Evolutionary conservation across 441 rosid species (phyloP).

Genomic region (Eruca vesicaria): DNA sequence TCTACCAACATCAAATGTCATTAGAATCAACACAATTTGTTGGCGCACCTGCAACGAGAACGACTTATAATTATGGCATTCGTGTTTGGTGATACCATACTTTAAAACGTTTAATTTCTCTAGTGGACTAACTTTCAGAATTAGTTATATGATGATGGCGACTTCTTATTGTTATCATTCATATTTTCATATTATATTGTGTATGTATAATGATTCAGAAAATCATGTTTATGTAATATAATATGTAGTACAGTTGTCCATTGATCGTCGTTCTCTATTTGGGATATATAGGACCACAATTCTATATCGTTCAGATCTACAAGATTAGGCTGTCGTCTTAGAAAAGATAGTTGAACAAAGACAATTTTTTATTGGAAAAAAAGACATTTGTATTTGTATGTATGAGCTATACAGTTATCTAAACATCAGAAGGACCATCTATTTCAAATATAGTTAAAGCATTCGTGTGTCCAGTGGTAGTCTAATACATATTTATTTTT

Average conservation of each 20-base stretch:
- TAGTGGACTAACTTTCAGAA: conserved; percentile 26
- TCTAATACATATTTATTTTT: not conserved
- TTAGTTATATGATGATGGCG: conserved; percentile 15
- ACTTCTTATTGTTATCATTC: conserved; percentile 11
- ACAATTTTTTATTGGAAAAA: not conserved
- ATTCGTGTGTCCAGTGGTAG: not conserved
- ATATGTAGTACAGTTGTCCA: not conserved
- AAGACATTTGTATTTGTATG: not conserved
- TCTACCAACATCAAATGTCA: conserved; percentile 6
- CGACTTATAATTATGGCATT: conserved; percentile 2
- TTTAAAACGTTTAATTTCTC: not conserved
- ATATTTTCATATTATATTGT: not conserved
- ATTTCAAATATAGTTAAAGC: not conserved
- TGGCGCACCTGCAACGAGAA: conserved; percentile 13
- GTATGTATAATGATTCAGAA: conserved; percentile 24
- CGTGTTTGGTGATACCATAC: not conserved
- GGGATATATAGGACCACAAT: conserved; percentile 21
- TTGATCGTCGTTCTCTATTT: conserved; percentile 3
- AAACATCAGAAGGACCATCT: not conserved
- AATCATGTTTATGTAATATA: conserved; percentile 8
- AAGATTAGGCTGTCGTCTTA: not conserved
- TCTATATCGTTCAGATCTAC: conserved; percentile 1
- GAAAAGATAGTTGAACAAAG: not conserved
- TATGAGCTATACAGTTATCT: not conserved
- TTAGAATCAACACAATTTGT: not conserved